Evolutionary conservation across 208 protist genomes (phyloP).

Genomic region (Leishmania lainsoni): DNA sequence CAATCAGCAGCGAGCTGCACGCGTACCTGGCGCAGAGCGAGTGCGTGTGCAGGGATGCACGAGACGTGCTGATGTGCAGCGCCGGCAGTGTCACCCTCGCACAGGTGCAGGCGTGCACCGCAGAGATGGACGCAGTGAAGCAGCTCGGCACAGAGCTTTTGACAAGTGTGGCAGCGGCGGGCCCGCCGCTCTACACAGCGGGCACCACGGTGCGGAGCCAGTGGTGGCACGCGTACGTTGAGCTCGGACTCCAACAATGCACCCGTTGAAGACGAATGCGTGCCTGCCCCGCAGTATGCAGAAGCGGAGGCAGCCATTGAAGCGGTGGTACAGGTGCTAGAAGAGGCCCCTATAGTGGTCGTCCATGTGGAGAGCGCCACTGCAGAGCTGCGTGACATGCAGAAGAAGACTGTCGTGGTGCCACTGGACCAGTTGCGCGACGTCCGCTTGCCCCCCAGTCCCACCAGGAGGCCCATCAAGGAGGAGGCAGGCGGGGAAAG

Average conservation of each 20-base stretch:
- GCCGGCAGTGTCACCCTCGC: slow-evolving; percentile 13
- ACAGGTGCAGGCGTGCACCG: slow-evolving; percentile 19
- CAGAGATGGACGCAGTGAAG: slow-evolving; percentile 19
- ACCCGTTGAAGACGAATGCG: not conserved
- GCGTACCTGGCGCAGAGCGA: slow-evolving; percentile 26
- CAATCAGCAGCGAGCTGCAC: slow-evolving; percentile 12
- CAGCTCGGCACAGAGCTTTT: slow-evolving; percentile 10
- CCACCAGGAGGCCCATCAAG: not conserved
- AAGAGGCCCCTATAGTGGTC: slow-evolving; percentile 28
- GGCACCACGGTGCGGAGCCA: not conserved
- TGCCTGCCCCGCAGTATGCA: slow-evolving; percentile 12
- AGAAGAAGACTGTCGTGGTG: slow-evolving; percentile 5
- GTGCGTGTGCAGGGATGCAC: slow-evolving; percentile 19
- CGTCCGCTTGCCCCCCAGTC: not conserved
- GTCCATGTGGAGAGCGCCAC: slow-evolving; percentile 8
- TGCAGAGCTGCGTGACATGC: slow-evolving; percentile 14
- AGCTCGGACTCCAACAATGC: not conserved
- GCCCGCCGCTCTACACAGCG: not conserved
- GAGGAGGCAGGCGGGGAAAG: not conserved
- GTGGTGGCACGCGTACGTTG: not conserved
- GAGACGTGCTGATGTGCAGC: slow-evolving; percentile 20
- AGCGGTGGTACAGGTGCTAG: slow-evolving; percentile 21
- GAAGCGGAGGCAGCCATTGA: slow-evolving; percentile 18
- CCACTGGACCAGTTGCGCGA: not conserved
- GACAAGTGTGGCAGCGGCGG: not conserved